A percentile compares a stretch with the other conserved stretches of the same genome.
Evolutionary conservation across 2,329 filamentous ascomycete species (phyloP).

Genomic region (Drechslera avenae): DNA sequence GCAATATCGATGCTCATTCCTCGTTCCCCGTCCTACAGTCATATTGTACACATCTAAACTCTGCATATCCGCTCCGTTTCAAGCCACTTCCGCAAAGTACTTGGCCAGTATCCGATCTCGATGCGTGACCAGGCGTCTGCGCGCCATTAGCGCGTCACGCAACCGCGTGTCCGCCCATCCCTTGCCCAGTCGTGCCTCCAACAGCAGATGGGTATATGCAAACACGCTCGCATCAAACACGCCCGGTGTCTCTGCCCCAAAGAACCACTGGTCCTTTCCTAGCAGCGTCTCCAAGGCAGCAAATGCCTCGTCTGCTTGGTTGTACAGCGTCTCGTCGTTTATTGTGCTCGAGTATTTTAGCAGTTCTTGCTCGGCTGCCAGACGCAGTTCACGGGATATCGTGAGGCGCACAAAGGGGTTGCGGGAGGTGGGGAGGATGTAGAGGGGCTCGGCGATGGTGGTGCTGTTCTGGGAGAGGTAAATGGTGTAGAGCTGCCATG

Average conservation of each 20-base stretch:
- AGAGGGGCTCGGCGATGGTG: constrained; percentile 70
- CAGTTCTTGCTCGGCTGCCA: constrained; percentile 76
- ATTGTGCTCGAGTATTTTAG: constrained; percentile 66
- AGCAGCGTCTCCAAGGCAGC: constrained; percentile 65
- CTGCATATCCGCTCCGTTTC: neutral
- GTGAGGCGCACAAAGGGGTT: constrained; percentile 67
- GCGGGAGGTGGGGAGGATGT: constrained; percentile 67
- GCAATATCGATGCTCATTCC: neutral
- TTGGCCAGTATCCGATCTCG: constrained; percentile 60
- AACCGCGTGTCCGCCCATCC: constrained; percentile 69
- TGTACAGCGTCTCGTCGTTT: constrained; percentile 62
- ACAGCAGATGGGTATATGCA: constrained; percentile 81
- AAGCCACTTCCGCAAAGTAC: constrained; percentile 52
- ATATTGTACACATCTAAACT: neutral
- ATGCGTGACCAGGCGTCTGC: constrained; percentile 69
- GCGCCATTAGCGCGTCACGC: constrained; percentile 59
- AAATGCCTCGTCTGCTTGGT: constrained; percentile 66
- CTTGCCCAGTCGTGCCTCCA: constrained; percentile 63
- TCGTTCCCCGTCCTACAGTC: neutral
- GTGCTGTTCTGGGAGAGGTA: constrained; percentile 76
- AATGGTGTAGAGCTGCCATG: constrained; percentile 70
- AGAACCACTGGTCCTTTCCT: constrained; percentile 66
- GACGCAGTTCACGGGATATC: constrained; percentile 68
- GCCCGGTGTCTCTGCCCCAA: constrained; percentile 62
- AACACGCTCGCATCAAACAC: constrained; percentile 90